Evolutionary conservation across 1,139 yeast genomes (phyloP).

Genomic region (Lodderomyces beijingensis): DNA sequence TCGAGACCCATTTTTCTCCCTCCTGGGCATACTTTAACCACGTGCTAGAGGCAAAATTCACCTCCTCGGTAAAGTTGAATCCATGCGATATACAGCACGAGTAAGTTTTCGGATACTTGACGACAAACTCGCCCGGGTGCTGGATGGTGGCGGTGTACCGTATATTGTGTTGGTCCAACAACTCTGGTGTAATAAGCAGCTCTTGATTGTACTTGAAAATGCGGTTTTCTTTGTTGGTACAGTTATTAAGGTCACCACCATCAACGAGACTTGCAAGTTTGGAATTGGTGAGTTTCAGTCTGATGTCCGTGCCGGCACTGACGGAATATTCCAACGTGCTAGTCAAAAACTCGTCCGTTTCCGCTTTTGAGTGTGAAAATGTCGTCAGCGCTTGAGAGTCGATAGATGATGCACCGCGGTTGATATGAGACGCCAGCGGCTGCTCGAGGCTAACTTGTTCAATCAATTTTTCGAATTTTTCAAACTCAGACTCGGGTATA

Average conservation of each 20-base stretch:
- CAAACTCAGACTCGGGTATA: conserved; percentile 65
- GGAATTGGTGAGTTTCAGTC: conserved; percentile 8
- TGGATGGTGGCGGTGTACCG: conserved; percentile 45
- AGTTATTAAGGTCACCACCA: too few species aligned
- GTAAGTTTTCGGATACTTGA: conserved; percentile 55
- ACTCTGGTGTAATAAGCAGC: conserved; percentile 44
- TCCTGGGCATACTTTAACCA: conserved; percentile 52
- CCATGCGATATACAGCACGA: conserved; percentile 51
- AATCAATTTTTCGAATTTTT: conserved; percentile 52
- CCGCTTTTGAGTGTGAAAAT: conserved; percentile 2
- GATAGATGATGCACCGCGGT: conserved; percentile 18
- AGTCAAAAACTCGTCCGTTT: conserved; percentile 24
- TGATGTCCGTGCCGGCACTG: conserved; percentile 13
- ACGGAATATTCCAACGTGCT: conserved; percentile 28
- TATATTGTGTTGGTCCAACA: conserved; percentile 45
- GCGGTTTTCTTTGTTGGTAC: conserved; percentile 13
- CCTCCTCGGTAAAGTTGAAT: conserved; percentile 50
- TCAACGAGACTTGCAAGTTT: background rate
- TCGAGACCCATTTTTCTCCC: conserved; percentile 50
- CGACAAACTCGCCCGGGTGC: conserved; percentile 55
- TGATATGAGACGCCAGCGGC: background rate
- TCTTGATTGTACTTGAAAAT: conserved; percentile 34
- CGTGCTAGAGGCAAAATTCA: conserved; percentile 51
- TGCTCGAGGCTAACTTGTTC: conserved; percentile 14
- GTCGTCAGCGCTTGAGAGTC: conserved; percentile 19